These are phyloP conservation scores for Trichoderma brevicompactum DNA, from an alignment of 2,329 filamentous ascomycete genomes.

Conservation along the genomic window DNA sequence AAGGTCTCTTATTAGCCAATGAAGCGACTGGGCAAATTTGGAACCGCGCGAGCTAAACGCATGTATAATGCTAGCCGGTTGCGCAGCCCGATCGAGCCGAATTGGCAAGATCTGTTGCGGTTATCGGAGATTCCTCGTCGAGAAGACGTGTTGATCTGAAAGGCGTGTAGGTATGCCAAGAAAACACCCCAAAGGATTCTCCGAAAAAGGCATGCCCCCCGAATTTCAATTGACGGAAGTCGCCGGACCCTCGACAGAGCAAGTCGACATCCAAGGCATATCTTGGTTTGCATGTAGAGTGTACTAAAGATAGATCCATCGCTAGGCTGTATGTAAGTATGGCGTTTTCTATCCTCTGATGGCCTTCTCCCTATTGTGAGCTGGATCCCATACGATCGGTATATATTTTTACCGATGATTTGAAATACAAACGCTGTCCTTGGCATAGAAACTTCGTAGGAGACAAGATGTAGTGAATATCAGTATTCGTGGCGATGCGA, in stretches of 20 bases:
- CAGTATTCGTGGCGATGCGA: not conserved
- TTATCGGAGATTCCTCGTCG: not conserved
- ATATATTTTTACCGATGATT: not conserved
- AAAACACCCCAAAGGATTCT: not conserved
- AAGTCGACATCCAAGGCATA: not conserved
- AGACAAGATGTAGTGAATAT: not conserved
- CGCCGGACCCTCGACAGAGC: not conserved
- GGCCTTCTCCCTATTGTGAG: not conserved
- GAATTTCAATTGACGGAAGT: conserved; percentile 2
- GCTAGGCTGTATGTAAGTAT: not conserved
- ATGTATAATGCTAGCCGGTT: not conserved
- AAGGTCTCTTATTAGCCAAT: conserved; percentile 8
- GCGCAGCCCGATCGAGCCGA: not conserved
- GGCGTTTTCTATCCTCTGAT: not conserved
- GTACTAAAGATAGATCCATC: not conserved
- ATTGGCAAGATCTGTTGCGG: not conserved
- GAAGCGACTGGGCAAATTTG: conserved; percentile 10
- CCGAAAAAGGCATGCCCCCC: not conserved
- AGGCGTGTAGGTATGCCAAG: not conserved
- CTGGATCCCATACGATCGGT: not conserved
- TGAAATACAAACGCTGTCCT: not conserved
- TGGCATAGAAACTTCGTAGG: not conserved
- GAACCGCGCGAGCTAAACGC: not conserved
- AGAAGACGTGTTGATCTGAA: not conserved
- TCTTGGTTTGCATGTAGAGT: not conserved